phyloP scores from a whole-genome alignment of 2,329 filamentous ascomycete species.

The Colletotrichum navitas region DNA sequence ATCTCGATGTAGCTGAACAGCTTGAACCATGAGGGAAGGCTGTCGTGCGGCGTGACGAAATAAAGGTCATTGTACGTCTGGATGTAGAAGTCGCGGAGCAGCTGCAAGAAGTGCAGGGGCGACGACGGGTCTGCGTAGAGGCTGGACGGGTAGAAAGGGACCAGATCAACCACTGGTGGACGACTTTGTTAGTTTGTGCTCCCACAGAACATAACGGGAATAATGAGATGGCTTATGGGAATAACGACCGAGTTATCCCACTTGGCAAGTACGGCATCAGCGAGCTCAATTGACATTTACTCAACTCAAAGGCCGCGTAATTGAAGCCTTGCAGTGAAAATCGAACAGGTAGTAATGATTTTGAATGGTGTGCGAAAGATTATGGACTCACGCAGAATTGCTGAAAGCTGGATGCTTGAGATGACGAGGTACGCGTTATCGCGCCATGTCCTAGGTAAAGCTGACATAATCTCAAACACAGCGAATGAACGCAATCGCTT shows the following conservation, averaged over 20 bases:
- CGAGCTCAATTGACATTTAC: no score
- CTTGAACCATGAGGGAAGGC: constrained; percentile 62
- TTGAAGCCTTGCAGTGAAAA: no score
- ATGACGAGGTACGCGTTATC: constrained; percentile 54
- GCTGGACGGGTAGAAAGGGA: constrained; percentile 63
- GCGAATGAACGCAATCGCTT: accelerated
- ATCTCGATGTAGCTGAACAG: constrained; percentile 65
- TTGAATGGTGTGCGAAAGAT: not conserved
- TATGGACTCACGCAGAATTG: constrained; percentile 42
- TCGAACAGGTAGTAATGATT: not conserved
- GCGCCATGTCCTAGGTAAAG: constrained; percentile 42
- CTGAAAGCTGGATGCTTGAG: constrained; percentile 48
- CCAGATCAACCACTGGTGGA: constrained; percentile 64
- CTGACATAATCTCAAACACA: constrained; percentile 8
- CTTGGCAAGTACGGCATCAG: no score
- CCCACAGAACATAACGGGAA: not conserved
- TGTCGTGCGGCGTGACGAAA: constrained; percentile 54
- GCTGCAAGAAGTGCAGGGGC: constrained; percentile 62
- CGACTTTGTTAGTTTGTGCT: constrained; percentile 13
- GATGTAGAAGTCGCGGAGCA: constrained; percentile 62
- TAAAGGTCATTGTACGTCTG: constrained; percentile 66
- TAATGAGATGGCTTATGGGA: not conserved
- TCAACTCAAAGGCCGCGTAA: not conserved
- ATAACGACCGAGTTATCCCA: not conserved
- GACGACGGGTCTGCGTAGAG: constrained; percentile 57